A percentile compares a stretch with the other conserved stretches of the same genome.
Evolutionary conservation across 78 protist species (phyloP).

Genomic region (Dictyostelium intermedium): DNA sequence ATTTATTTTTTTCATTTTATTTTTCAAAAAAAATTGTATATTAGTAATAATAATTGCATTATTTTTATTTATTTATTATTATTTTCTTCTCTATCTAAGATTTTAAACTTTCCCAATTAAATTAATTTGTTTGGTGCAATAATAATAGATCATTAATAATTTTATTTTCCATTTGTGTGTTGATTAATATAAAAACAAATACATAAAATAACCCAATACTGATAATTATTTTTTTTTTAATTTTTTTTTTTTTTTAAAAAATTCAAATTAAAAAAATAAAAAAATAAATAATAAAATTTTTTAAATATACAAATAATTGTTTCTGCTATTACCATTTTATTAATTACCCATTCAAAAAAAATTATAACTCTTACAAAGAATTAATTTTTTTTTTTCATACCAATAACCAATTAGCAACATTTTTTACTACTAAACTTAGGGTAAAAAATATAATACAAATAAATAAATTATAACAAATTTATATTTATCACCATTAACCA

Average conservation of each 20-base stretch:
- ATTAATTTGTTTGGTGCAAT: neutral
- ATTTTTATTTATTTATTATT: neutral
- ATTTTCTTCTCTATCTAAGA: neutral
- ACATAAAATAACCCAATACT: neutral
- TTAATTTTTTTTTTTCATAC: neutral
- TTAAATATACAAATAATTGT: neutral
- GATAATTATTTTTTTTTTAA: neutral
- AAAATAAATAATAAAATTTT: neutral
- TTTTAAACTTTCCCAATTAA: neutral
- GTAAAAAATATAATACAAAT: neutral
- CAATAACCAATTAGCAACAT: neutral
- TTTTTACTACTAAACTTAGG: neutral
- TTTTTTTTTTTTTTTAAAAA: neutral
- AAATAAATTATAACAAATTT: neutral
- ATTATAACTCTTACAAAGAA: neutral
- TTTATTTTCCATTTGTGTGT: neutral
- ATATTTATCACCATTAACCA: neutral
- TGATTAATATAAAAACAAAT: neutral
- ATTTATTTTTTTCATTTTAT: too few relatives aligned
- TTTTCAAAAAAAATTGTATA: too few relatives aligned
- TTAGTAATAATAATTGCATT: too few relatives aligned
- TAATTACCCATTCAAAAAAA: neutral
- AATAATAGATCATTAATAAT: neutral
- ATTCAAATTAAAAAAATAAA: neutral
- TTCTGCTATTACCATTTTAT: neutral